Base-by-base conservation (phyloP, 2,329 filamentous ascomycete species). In the Botrytis porri region DNA sequence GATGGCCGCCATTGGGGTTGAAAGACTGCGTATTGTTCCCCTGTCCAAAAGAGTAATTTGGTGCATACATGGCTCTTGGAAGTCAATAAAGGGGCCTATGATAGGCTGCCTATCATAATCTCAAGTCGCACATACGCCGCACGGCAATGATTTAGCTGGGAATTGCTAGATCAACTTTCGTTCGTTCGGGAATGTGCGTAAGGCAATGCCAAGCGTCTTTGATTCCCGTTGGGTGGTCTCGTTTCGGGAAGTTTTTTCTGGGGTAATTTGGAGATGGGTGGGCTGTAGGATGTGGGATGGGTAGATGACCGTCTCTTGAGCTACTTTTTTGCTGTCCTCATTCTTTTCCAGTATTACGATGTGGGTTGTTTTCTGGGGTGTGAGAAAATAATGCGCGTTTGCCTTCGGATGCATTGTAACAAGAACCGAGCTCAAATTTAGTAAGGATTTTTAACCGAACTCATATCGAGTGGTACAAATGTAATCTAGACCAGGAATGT, bases 31-130 rank as follows among this genome's bases (percentile, higher is more conserved):
- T 37, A 39, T 63, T 70, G 48, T 70, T 73, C 16, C 71, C 71
- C 54, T 72, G 71, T 48, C 70, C 74, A 62, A 73, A 75, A 43
- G 73, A 72, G 69, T 63, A 75, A 35, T 72, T 70, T 43, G 73
- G 74, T 51, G 73, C 71, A 69, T 75, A 75, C 74, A 75, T 75
- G 74, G 71, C 71, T 73, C 45, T 61, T 51, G 65, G 66, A 35
- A 66, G 45, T 66, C 29, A 59, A 71, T 66, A 54, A 54, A 66
- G 37, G 48, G 48, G 60, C 65, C 70, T 60, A 70, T 65, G 73
- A 74, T 70, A 73, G 73, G 73, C 63, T 74, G 61, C 64, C 71
- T 69, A 70, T 66, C 74, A 69, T 59, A 62, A 66, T 71, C 70
- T 71, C 60, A 66, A 71, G 70, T 71, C 48, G 61, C 39, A 71